A percentile compares a stretch with the other conserved stretches of the same genome.
phyloP scores from a whole-genome alignment of 495 filamentous ascomycete species.

The Penicillium arizonense region DNA sequence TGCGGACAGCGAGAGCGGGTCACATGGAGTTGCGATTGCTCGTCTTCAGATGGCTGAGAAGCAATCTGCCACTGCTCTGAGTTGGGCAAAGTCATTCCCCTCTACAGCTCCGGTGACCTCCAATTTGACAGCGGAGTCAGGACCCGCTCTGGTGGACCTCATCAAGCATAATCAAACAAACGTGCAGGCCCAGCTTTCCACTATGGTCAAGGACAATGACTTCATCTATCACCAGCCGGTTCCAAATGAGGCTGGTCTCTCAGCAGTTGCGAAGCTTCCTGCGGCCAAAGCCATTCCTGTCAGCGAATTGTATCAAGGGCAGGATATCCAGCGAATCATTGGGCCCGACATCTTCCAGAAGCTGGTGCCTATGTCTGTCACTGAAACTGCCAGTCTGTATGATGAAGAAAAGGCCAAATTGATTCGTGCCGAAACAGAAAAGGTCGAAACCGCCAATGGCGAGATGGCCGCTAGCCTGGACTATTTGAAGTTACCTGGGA shows the following conservation, averaged over 20 bases:
- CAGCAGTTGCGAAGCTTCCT: conserved; percentile 83
- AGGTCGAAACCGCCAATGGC: conserved; percentile 83
- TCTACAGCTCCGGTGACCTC: conserved; percentile 73
- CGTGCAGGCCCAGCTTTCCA: conserved; percentile 74
- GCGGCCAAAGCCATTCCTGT: conserved; percentile 98
- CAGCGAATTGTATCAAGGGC: conserved; percentile 92
- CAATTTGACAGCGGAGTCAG: conserved; percentile 80
- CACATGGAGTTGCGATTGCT: conserved; percentile 83
- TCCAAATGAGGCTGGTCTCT: conserved; percentile 76
- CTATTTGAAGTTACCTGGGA: conserved; percentile 85
- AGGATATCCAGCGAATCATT: conserved; percentile 95
- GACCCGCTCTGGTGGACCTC: conserved; percentile 67
- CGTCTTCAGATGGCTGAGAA: conserved; percentile 79
- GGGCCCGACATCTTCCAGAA: conserved; percentile 96
- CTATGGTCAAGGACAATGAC: conserved; percentile 89
- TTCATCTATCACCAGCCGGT: conserved; percentile 96
- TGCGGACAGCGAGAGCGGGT: conserved; percentile 83
- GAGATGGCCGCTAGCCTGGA: conserved; percentile 96
- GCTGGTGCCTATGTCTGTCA: conserved; percentile 94
- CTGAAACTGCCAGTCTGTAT: conserved; percentile 93
- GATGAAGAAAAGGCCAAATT: conserved; percentile 98
- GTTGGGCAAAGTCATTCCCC: conserved; percentile 78
- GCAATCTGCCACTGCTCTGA: conserved; percentile 70
- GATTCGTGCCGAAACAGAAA: conserved; percentile 88
- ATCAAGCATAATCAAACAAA: conserved; percentile 77